These are phyloP conservation scores for Globisporangium recalcitrans DNA, from an alignment of 352 stramenopile genomes.

Conservation along the genomic window DNA sequence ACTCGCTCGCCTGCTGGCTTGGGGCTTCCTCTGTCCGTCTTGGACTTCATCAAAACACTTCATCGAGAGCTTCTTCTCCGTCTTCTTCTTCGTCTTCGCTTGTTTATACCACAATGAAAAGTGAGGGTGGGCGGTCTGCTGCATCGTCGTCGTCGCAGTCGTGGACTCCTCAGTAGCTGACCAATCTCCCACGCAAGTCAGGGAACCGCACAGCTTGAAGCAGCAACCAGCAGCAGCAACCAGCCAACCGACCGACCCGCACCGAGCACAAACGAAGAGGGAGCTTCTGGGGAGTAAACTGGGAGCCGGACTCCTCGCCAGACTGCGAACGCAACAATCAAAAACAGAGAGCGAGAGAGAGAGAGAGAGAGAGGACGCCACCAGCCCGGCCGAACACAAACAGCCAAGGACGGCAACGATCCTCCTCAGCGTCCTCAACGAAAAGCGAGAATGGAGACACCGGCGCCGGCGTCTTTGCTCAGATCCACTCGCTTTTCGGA, in stretches of 20 bases:
- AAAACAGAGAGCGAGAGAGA: not conserved
- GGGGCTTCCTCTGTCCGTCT: not conserved
- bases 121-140: not conserved
- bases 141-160: not conserved
- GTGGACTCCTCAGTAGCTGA: not conserved
- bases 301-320: not conserved
- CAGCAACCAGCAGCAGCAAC: not conserved
- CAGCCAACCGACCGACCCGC: not conserved
- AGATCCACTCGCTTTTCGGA: constrained; percentile 14
- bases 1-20: not conserved
- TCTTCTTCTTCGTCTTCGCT: not conserved
- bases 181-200: not conserved
- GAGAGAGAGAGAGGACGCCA: not conserved
- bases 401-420: no score
- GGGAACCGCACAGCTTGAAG: not conserved
- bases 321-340: not conserved
- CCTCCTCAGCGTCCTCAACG: not conserved
- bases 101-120: constrained; percentile 11
- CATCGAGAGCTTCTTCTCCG: not conserved
- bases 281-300: not conserved
- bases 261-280: constrained; percentile 4
- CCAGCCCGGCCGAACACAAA: not conserved
- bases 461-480: not conserved
- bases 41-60: not conserved
- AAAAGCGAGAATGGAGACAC: not conserved